Evolutionary conservation across 805 yeast genomes (phyloP).

Genomic region (Cyberlindnera suaveolens): DNA sequence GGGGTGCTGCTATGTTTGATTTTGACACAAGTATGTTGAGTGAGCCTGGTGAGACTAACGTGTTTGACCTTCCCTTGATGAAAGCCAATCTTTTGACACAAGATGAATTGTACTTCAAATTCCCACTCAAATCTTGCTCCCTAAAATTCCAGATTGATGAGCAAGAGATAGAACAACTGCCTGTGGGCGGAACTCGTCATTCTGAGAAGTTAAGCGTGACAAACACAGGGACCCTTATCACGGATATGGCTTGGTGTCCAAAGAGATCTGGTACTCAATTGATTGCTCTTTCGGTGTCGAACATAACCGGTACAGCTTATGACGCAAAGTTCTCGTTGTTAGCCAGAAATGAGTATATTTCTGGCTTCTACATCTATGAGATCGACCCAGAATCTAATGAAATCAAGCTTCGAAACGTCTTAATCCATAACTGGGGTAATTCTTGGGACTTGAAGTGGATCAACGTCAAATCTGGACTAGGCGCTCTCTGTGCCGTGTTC

Average conservation of each 20-base stretch:
- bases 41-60: slow-evolving; percentile 9
- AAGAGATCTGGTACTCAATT: slow-evolving; percentile 28
- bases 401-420: slow-evolving; percentile 26
- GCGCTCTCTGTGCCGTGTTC: slow-evolving; percentile 45
- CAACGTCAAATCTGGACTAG: slow-evolving; percentile 33
- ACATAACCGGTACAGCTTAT: slow-evolving; percentile 25
- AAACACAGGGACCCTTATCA: slow-evolving; percentile 46
- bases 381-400: slow-evolving; percentile 25
- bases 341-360: slow-evolving; percentile 24
- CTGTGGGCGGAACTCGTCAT: slow-evolving; percentile 9
- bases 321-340: slow-evolving; percentile 24
- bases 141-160: slow-evolving; percentile 18
- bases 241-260: slow-evolving; percentile 49
- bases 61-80: slow-evolving; percentile 8
- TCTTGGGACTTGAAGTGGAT: slow-evolving; percentile 35
- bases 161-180: slow-evolving; percentile 8
- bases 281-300: slow-evolving; percentile 46
- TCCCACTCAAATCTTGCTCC: slow-evolving; percentile 14
- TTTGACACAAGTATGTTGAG: slow-evolving; percentile 30
- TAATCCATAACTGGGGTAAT: slow-evolving; percentile 39
- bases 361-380: slow-evolving; percentile 42
- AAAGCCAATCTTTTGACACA: slow-evolving; percentile 16
- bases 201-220: slow-evolving; percentile 34
- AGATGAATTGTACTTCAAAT: slow-evolving; percentile 19
- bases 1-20: slow-evolving; percentile 43